Evolutionary conservation across 305 asterid species (phyloP).

Genomic region (Solanum hybrid): DNA sequence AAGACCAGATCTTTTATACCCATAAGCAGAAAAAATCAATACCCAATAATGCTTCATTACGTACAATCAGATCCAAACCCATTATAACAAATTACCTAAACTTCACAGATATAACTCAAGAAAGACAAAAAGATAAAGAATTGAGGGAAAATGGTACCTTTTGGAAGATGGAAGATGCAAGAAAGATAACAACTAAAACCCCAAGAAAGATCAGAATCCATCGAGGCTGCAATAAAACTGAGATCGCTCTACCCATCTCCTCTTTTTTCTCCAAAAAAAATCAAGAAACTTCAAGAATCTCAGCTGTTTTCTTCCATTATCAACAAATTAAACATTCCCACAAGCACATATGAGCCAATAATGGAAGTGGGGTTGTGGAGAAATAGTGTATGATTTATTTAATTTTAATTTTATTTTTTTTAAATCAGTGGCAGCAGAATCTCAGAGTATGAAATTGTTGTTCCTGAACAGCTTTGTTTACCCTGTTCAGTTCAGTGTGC

Average conservation of each 20-base stretch:
- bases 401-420: background rate
- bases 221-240: constrained; percentile 27
- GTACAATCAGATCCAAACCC: background rate
- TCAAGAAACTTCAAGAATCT: background rate
- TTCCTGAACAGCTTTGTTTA: background rate
- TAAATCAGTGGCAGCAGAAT: background rate
- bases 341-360: background rate
- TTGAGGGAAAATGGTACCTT: constrained; percentile 10
- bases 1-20: background rate
- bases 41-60: background rate
- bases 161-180: constrained; percentile 23
- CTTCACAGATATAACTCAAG: background rate
- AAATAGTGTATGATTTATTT: background rate
- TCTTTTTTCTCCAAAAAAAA: background rate
- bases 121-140: background rate
- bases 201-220: constrained; percentile 18
- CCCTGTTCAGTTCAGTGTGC: background rate
- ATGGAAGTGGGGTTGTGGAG: background rate
- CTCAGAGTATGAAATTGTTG: constrained; percentile 8
- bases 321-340: background rate
- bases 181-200: constrained; percentile 19
- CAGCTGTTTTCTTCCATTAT: background rate
- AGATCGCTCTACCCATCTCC: constrained; percentile 30
- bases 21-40: background rate
- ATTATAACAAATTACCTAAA: background rate